phyloP scores from a whole-genome alignment of 176 grass and related monocot genomes.

The Zea mays region DNA sequence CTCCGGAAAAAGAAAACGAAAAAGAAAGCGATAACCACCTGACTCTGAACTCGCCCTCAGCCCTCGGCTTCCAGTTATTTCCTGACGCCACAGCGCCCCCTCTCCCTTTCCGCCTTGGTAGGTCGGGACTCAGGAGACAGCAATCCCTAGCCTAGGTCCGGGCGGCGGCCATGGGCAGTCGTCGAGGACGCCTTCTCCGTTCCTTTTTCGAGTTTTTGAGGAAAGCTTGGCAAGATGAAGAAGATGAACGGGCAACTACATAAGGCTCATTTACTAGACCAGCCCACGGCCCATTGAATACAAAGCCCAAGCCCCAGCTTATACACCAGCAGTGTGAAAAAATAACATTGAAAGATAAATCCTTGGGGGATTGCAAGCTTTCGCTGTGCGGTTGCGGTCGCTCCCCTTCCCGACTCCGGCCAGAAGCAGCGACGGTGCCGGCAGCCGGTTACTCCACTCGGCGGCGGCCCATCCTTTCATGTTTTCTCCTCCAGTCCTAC shows the following conservation, averaged over 20 bases:
- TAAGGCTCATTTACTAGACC: not conserved
- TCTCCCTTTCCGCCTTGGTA: not conserved
- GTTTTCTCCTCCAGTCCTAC: not conserved
- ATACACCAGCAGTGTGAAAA: not conserved
- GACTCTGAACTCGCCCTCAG: not conserved
- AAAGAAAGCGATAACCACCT: not conserved
- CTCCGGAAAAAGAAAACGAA: not conserved
- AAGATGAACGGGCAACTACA: not conserved
- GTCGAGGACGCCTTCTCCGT: not conserved
- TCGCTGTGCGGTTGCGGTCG: not conserved
- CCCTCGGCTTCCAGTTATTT: constrained; percentile 11
- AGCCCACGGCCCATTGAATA: not conserved
- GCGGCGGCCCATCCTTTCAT: not conserved
- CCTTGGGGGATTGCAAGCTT: not conserved
- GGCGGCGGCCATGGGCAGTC: not conserved
- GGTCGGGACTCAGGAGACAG: not conserved
- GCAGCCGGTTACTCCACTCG: not conserved
- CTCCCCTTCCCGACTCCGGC: not conserved
- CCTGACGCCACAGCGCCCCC: not conserved
- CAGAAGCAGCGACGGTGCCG: not conserved
- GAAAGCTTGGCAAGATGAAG: constrained; percentile 20
- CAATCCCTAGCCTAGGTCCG: not conserved
- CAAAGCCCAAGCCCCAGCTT: not conserved
- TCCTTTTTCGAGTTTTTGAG: not conserved
- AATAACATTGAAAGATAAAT: constrained; percentile 2